A percentile compares a stretch with the other conserved stretches of the same genome.
Evolutionary conservation across 169 alveolate genomes (phyloP).

Genomic region (Plasmodium chabaudi): DNA sequence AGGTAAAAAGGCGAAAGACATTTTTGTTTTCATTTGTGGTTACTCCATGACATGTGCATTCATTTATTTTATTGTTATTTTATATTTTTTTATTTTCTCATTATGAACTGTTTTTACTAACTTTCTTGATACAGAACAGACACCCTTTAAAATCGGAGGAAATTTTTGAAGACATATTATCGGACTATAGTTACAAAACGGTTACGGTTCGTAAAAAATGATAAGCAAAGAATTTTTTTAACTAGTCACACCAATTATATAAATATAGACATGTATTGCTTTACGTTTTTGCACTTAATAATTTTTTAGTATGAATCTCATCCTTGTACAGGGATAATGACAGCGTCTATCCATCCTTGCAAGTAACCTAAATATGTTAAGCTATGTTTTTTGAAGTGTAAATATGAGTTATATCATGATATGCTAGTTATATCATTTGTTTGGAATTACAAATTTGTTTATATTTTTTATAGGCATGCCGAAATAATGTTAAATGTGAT

Average conservation of each 20-base stretch:
- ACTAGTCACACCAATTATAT: background rate
- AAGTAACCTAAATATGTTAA: conserved; percentile 48
- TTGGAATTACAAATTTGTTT: no score
- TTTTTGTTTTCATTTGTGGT: background rate
- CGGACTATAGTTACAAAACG: conserved; percentile 92
- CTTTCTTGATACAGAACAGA: conserved; percentile 75
- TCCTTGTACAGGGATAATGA: conserved; percentile 86
- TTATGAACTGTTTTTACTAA: conserved; percentile 3
- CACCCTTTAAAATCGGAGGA: conserved; percentile 87
- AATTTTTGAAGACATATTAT: conserved; percentile 92
- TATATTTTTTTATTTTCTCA: background rate
- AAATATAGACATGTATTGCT: background rate
- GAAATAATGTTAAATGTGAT: conserved; percentile 55
- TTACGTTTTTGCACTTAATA: background rate
- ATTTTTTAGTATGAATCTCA: conserved; percentile 84
- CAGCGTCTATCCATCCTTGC: conserved; percentile 93
- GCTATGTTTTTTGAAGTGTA: background rate
- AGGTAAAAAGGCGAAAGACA: background rate
- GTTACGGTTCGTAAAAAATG: conserved; percentile 81
- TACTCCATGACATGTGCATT: background rate
- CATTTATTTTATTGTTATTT: background rate
- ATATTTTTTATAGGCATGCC: conserved; percentile 44
- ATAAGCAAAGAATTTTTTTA: background rate
- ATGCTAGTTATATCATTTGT: no score
- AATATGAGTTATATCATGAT: background rate